Evolutionary conservation across 2,329 filamentous ascomycete genomes (phyloP), one percentile per base, ranked within the genome.

Genomic region (Cytospora paraplurivora): DNA sequence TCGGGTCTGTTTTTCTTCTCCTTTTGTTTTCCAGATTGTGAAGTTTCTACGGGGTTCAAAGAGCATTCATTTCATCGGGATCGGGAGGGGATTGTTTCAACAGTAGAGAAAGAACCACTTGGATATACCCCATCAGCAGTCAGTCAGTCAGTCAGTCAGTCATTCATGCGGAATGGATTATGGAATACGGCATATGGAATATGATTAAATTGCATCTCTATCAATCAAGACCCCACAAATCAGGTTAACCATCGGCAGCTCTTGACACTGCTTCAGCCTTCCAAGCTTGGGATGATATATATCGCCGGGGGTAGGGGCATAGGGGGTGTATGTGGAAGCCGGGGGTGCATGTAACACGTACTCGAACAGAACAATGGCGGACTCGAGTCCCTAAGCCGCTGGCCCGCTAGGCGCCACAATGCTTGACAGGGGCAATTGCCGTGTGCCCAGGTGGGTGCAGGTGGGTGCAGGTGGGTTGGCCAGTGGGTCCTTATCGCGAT

Each of bases 71-170:
- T 44, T 10, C n/a, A 47, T 47, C n/a, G 19, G 51, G 27, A 21
- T 19, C 41, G 34, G 21, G 49, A 55, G 33, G 27, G 32, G 15
- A 27, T n/a, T 54, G 34, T 27, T 37, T 21, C 15, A 34, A 38
- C 15, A 33, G 27, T 21, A 21, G 33, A 47, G 35, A 21, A 55
- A 47, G 35, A 34, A 55, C 33, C 34, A 64, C 44, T 54, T 58
- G 59, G 62, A 64, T 58, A 64, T 62, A 62, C 62, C 59, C 50
- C 52, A 49, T 61, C n/a, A 55, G 53, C 53, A 54, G 59, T 58
- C 15, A 54, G 27, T 53, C 19, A 53, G 50, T 58, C 19, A 37
- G 44, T 56, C 33, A 58, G 53, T 50, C 53, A 54, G 47, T 62
- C 51, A 55, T 50, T 49, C 37, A 44, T 27, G 59, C 38, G 59